phyloP scores from a whole-genome alignment of 805 yeast species.

The Candida quercuum region DNA sequence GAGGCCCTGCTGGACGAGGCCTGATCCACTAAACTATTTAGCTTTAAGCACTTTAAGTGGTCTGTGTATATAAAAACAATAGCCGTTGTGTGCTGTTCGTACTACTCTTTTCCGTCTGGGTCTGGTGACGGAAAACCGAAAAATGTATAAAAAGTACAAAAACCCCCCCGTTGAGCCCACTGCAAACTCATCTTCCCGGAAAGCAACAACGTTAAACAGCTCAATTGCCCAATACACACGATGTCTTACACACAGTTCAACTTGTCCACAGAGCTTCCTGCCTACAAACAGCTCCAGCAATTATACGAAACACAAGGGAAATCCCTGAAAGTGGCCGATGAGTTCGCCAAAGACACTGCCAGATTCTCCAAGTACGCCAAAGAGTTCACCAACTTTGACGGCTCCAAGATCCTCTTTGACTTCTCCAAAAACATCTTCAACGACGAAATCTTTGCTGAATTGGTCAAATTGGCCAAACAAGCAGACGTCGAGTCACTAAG shows the following conservation, averaged over 20 bases:
- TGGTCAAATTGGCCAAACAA: constrained; percentile 81
- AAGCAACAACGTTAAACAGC: too few relatives aligned
- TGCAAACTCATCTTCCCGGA: too few relatives aligned
- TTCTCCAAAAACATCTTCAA: constrained; percentile 91
- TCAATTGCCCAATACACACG: background rate
- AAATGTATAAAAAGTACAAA: background rate
- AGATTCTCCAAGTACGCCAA: constrained; percentile 75
- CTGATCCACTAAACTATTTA: too few relatives aligned
- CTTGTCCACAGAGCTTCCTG: constrained; percentile 66
- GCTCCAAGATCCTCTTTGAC: constrained; percentile 86
- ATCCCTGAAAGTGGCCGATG: constrained; percentile 60
- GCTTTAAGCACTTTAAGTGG: too few relatives aligned
- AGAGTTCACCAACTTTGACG: constrained; percentile 80
- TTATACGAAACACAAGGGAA: constrained; percentile 69
- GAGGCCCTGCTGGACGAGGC: constrained; percentile 36
- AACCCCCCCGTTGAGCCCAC: background rate
- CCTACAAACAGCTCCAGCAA: constrained; percentile 76
- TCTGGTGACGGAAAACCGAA: background rate
- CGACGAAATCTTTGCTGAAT: constrained; percentile 66
- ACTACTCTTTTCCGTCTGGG: constrained; percentile 11
- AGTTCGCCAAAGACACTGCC: constrained; percentile 66
- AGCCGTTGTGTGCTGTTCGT: too few relatives aligned
- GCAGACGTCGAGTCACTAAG: constrained; percentile 83
- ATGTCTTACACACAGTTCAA: constrained; percentile 28
- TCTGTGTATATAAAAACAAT: too few relatives aligned